Conservation (phyloP, 2,329 filamentous ascomycete genomes). For the Pseudogymnoascus sp. region DNA sequence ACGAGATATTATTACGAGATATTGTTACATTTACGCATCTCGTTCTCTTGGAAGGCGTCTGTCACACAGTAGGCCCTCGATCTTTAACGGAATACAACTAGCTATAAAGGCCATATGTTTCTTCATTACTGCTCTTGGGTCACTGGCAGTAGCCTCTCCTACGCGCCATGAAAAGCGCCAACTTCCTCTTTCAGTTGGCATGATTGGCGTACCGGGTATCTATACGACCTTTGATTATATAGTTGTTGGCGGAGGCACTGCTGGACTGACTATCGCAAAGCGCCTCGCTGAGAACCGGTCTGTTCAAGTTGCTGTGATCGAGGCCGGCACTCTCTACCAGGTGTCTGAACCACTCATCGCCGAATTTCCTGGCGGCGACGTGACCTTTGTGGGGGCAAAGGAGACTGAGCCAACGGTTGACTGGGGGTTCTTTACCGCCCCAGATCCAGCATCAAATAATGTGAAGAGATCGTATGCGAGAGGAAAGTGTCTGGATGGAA, state of each 20-base stretch:
- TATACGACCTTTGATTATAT: neutral
- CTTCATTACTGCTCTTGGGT: neutral
- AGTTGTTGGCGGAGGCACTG: slow-evolving; percentile 7
- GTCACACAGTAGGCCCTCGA: neutral
- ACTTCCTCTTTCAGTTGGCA: neutral
- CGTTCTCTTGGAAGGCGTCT: neutral
- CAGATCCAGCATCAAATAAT: slow-evolving; percentile 18
- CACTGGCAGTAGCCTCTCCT: neutral
- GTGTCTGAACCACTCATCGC: slow-evolving; percentile 8
- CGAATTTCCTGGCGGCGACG: neutral
- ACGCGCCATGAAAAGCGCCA: neutral
- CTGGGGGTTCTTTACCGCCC: slow-evolving; percentile 15
- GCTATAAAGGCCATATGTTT: neutral
- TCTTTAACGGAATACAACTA: neutral
- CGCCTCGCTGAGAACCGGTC: slow-evolving; percentile 15
- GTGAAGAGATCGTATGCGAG: slow-evolving; percentile 9
- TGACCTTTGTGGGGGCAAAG: neutral
- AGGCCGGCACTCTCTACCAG: slow-evolving; percentile 17
- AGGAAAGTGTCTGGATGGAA: slow-evolving; percentile 12
- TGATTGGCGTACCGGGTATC: neutral
- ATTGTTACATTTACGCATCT: neutral
- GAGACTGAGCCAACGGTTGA: slow-evolving; percentile 1
- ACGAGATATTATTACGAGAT: too few species aligned
- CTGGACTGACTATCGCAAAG: slow-evolving; percentile 18
- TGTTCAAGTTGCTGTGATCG: slow-evolving; percentile 18